These are phyloP conservation scores for Penicillium italicum DNA, from an alignment of 2,329 filamentous ascomycete species.

Conservation along the genomic window DNA sequence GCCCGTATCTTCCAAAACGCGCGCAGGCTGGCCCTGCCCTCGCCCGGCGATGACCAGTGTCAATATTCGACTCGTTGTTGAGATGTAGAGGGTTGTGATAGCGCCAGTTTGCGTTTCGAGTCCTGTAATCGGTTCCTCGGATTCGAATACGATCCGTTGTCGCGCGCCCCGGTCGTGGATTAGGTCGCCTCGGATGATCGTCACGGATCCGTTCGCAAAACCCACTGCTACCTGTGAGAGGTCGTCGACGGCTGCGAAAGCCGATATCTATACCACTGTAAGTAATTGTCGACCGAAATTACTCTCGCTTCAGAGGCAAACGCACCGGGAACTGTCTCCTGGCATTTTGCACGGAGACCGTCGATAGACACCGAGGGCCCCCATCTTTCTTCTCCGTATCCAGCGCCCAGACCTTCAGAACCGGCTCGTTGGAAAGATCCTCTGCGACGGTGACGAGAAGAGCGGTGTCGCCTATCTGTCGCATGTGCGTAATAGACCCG, in stretches of 20 bases:
- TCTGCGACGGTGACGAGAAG: constrained; percentile 78
- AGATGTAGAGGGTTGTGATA: constrained; percentile 79
- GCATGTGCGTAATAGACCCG: constrained; percentile 78
- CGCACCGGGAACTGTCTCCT: constrained; percentile 85
- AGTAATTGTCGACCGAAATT: not conserved
- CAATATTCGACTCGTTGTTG: constrained; percentile 82
- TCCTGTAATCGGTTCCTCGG: constrained; percentile 91
- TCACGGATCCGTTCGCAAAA: constrained; percentile 92
- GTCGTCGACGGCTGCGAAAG: constrained; percentile 82
- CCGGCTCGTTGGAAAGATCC: constrained; percentile 80
- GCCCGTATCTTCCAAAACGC: constrained; percentile 82
- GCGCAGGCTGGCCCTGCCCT: constrained; percentile 83
- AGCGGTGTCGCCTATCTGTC: constrained; percentile 82
- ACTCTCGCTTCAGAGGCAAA: not conserved
- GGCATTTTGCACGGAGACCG: constrained; percentile 80
- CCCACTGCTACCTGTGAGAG: constrained; percentile 90
- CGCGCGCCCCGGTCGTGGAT: constrained; percentile 93
- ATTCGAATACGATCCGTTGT: constrained; percentile 92
- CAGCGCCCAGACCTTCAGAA: constrained; percentile 95
- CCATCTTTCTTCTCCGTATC: constrained; percentile 95
- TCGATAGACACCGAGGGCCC: constrained; percentile 81
- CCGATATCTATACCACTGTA: constrained; percentile 56
- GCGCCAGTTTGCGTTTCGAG: constrained; percentile 68
- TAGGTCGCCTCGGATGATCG: constrained; percentile 86
- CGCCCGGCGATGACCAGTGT: constrained; percentile 82